A percentile compares a stretch with the other conserved stretches of the same genome.
Conservation (phyloP, 2,329 filamentous ascomycete genomes). For the Apiospora sp. region DNA sequence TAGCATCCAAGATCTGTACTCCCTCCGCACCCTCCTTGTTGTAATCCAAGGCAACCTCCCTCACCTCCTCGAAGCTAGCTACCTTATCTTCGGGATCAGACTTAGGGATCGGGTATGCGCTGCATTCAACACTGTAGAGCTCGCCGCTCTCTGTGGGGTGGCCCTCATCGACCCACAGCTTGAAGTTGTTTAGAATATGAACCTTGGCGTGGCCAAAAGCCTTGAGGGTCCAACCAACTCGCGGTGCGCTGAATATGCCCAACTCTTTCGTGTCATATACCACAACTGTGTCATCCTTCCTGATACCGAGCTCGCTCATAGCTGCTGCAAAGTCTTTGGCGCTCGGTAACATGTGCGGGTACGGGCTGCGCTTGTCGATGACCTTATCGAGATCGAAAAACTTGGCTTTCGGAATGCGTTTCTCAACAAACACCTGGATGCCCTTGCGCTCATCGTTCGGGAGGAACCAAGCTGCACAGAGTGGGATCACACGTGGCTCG, state of each 20-base stretch:
- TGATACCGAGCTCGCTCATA: constrained; percentile 89
- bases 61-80: constrained; percentile 83
- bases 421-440: constrained; percentile 79
- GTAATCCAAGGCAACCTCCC: constrained; percentile 75
- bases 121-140: constrained; percentile 71
- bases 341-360: constrained; percentile 95
- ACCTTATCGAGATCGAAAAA: constrained; percentile 97
- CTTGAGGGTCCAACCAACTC: constrained; percentile 91
- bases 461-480: constrained; percentile 96
- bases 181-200: constrained; percentile 95
- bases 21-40: constrained; percentile 85
- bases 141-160: constrained; percentile 83
- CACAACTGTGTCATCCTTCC: constrained; percentile 86
- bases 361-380: constrained; percentile 86
- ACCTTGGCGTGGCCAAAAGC: constrained; percentile 90
- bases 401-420: constrained; percentile 85
- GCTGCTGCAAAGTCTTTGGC: constrained; percentile 82
- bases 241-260: constrained; percentile 92
- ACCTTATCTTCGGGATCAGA: constrained; percentile 68
- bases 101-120: constrained; percentile 69
- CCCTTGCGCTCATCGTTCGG: constrained; percentile 90
- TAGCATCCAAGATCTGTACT: constrained; percentile 88
- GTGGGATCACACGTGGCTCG: constrained; percentile 82
- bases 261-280: constrained; percentile 93
- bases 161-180: constrained; percentile 87